Evolutionary conservation across 768 basidiomycete genomes (phyloP).

Genomic region (Hemileccinum rubropunctum): DNA sequence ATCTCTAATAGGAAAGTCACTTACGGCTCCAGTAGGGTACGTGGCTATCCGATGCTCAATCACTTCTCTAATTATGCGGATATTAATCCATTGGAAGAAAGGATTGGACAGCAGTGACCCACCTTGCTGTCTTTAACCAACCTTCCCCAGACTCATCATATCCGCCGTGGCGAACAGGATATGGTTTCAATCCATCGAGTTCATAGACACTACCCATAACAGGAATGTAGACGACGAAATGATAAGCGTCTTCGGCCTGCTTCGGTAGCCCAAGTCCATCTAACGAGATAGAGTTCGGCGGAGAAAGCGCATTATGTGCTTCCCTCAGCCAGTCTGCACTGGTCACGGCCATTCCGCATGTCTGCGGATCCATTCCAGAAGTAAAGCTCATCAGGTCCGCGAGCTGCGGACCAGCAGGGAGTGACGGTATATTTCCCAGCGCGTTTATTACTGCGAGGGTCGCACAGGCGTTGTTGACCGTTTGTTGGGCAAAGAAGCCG

Average conservation of each 20-base stretch:
- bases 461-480: conserved; percentile 95
- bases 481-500: conserved; percentile 91
- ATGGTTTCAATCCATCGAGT: conserved; percentile 83
- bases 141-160: conserved; percentile 69
- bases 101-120: conserved; percentile 11
- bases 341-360: conserved; percentile 75
- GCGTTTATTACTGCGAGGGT: conserved; percentile 94
- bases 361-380: conserved; percentile 83
- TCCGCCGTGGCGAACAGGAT: conserved; percentile 78
- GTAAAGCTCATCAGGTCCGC: conserved; percentile 75
- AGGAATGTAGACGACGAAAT: conserved; percentile 94
- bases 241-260: conserved; percentile 83
- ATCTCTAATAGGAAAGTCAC: conserved; percentile 27
- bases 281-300: conserved; percentile 83
- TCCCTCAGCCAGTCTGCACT: conserved; percentile 78
- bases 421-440: conserved; percentile 72
- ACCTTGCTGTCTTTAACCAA: conserved; percentile 84
- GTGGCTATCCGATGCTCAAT: conserved; percentile 88
- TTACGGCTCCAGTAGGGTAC: conserved; percentile 84
- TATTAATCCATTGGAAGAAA: conserved; percentile 18
- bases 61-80: conserved; percentile 53
- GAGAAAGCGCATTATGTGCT: conserved; percentile 91
- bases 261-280: conserved; percentile 76
- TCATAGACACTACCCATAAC: conserved; percentile 84
- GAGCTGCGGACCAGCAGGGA: conserved; percentile 64